Conservation (phyloP, 768 basidiomycete genomes). For the Cubamyces sp. region DNA sequence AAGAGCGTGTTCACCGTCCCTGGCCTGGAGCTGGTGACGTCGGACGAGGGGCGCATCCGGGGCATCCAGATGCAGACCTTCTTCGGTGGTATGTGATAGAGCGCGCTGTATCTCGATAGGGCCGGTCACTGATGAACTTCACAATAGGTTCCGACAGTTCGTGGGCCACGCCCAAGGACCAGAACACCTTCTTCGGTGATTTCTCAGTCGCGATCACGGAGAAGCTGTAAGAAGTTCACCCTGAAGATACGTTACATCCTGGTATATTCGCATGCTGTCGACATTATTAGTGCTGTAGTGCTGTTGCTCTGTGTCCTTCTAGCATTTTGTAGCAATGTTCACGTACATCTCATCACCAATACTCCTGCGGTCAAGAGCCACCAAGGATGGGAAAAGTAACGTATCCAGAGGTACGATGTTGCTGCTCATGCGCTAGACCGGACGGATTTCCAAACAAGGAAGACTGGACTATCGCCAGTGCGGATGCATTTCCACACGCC, state of each 20-base stretch:
- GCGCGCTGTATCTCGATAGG: not conserved
- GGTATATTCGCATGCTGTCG: not conserved
- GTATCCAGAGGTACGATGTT: too few relatives aligned
- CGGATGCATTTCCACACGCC: too few relatives aligned
- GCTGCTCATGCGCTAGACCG: too few relatives aligned
- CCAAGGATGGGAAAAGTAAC: too few relatives aligned
- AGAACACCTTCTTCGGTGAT: constrained; percentile 67
- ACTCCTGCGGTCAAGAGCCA: too few relatives aligned
- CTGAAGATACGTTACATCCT: not conserved
- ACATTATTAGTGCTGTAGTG: too few relatives aligned
- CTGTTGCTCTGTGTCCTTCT: too few relatives aligned
- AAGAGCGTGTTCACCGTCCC: constrained; percentile 60
- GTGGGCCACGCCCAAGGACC: constrained; percentile 64
- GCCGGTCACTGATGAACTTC: too few relatives aligned
- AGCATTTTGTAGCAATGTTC: too few relatives aligned
- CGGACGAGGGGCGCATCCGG: constrained; percentile 53
- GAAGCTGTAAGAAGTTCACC: constrained; percentile 44
- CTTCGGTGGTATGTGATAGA: constrained; percentile 59
- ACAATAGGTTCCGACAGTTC: constrained; percentile 44
- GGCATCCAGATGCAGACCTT: constrained; percentile 80
- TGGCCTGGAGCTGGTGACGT: constrained; percentile 58
- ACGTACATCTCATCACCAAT: too few relatives aligned
- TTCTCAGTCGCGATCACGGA: constrained; percentile 66
- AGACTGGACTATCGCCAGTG: too few relatives aligned
- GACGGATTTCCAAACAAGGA: too few relatives aligned